Evolutionary conservation across 2,329 filamentous ascomycete genomes (phyloP), one percentile per base, ranked within the genome.

Genomic region (Pseudogymnoascus sp.): DNA sequence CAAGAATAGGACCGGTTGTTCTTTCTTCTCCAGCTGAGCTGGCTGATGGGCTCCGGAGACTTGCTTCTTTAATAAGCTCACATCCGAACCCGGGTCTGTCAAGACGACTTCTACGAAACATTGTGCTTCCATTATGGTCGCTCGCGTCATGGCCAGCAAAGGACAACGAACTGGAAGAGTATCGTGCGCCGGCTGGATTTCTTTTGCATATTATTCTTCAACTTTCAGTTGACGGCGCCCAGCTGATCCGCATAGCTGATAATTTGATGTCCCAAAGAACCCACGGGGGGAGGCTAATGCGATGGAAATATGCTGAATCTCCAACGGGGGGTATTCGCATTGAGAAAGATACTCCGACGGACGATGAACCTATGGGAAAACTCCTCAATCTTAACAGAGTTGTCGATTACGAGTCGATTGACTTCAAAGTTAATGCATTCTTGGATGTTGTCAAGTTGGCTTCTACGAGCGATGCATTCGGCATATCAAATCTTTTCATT

Each of bases 41-140:
- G 4, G 75, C 77, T 16, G 71, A 72, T 35, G 80, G 84, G 1
- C 70, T 91, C 2, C 77, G 75, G 33, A 79, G 86, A 14, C 72
- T 91, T 0, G 78, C 77, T 37, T 77, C 79, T 0, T 73, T 91
- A 1, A 71, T 86, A 1, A 76, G 82, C 18, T 87, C 85, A 0
- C 87, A 88, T 69, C 86, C 86, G 0, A 87, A 89, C 63, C 84
- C 86, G 0, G 85, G 85, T 0, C 74, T 90, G 8, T 82, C 85
- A 50, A 85, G 80, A 66, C 78, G 88, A 60, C 75, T 91, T 0
- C 73, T 90, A 2, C 75, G 77, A 2, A 83, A 83, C 0, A 70
- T 89, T 1, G 68, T 88, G 2, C 73, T 85, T 4, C 81, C 86
- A 1, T 74, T 91, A 0, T 91, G 88, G 88, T 77, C 80, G 1